Evolutionary conservation across 768 basidiomycete genomes (phyloP).

Genomic region (Favolaschia claudopus): DNA sequence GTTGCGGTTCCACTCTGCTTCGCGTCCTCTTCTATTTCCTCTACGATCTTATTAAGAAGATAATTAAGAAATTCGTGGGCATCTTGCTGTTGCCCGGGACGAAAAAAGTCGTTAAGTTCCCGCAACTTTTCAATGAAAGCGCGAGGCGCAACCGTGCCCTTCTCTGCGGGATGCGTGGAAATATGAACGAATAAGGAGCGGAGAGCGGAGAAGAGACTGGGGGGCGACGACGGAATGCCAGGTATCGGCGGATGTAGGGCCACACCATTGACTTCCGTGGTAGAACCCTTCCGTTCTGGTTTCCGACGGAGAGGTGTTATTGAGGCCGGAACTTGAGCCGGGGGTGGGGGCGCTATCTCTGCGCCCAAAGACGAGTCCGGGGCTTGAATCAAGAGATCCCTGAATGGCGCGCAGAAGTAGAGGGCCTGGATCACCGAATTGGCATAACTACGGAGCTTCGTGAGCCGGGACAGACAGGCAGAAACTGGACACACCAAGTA

Average conservation of each 20-base stretch:
- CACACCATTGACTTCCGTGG: slow-evolving; percentile 29
- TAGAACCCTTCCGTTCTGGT: slow-evolving; percentile 58
- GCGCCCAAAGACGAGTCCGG: slow-evolving; percentile 57
- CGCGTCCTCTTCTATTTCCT: slow-evolving; percentile 85
- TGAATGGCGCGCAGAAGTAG: slow-evolving; percentile 94
- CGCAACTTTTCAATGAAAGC: slow-evolving; percentile 95
- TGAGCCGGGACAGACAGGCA: slow-evolving; percentile 22
- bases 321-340: slow-evolving; percentile 37
- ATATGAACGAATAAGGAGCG: slow-evolving; percentile 91
- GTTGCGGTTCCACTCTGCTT: slow-evolving; percentile 44
- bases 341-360: slow-evolving; percentile 34
- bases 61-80: slow-evolving; percentile 98
- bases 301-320: slow-evolving; percentile 58
- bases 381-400: slow-evolving; percentile 84
- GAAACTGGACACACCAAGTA: slow-evolving; percentile 73
- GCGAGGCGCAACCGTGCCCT: slow-evolving; percentile 88
- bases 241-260: slow-evolving; percentile 21
- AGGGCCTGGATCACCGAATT: slow-evolving; percentile 98
- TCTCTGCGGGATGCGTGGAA: slow-evolving; percentile 76
- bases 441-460: slow-evolving; percentile 73
- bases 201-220: slow-evolving; percentile 89
- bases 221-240: slow-evolving; percentile 61
- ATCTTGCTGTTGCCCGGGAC: slow-evolving; percentile 94
- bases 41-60: slow-evolving; percentile 90
- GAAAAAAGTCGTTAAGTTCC: slow-evolving; percentile 90